Evolutionary conservation across 164 flowering plant genomes (phyloP), one percentile per base, ranked within the genome.

Genomic region (Amborella trichopoda): DNA sequence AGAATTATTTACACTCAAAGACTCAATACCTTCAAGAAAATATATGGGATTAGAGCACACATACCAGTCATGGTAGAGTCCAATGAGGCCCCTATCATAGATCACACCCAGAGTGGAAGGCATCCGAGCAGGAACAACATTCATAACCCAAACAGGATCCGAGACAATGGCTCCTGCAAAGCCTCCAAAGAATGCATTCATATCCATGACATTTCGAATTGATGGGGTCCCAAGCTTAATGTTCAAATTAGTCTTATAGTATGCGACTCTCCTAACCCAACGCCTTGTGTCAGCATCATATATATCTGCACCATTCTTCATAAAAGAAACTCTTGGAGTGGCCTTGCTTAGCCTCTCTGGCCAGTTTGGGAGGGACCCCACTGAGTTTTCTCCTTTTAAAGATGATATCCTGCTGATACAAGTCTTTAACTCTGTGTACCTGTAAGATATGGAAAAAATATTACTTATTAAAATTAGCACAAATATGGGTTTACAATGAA

Each of bases 81-180:
- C 99, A 54, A 93, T 81, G 33, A 93, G 79, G 42, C 99, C 99
- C 69, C 99, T 72, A 67, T 93, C 99, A 59, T 68, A 93, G 26
- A 93, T 73, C 18, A 81, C 78, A 53, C 68, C 79, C 28, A 93
- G 77, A 33, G 99, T 88, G 40, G 72, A 74, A 12, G 76, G 67
- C 59, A 75, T 83, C 51, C 68, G 70, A 55, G 89, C 66, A 52
- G 99, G 96, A 68, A 88, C 86, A 46, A 83, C 91, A 57, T 93
- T 93, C 96, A 88, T 93, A 26, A 93, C 99, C 99, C 99, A 93
- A 28, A 88, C 83, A 55, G 94, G 94, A 64, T 93, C 91, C 40
- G 83, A 66, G 26, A 49, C 14, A 21, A 93, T 58, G 14, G 94
- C 80, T 21, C 96, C 96, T 28, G 99, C 95, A 73, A 93, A 93